These are phyloP conservation scores for Tolypocladium ophioglossoides DNA, from an alignment of 2,329 filamentous ascomycete species.

Conservation along the genomic window DNA sequence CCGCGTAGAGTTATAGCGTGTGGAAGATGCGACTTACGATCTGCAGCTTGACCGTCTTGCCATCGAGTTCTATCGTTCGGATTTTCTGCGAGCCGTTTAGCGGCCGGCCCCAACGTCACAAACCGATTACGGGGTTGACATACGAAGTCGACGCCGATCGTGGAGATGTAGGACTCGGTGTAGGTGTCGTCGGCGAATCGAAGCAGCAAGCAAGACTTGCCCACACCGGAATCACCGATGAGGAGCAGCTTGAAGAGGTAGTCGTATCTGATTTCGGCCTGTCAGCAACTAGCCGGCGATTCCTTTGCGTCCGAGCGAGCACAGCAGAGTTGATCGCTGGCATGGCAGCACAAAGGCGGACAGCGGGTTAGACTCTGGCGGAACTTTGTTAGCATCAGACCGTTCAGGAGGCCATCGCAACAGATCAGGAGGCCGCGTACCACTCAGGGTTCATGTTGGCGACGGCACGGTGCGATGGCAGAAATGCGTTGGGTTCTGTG, in stretches of 20 bases:
- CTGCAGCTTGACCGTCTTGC: slow-evolving; percentile 99
- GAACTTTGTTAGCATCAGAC: slow-evolving; percentile 12
- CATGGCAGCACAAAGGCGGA: neutral
- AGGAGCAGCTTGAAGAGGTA: slow-evolving; percentile 99
- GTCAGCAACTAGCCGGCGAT: slow-evolving; percentile 9
- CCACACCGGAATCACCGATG: slow-evolving; percentile 99
- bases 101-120: neutral
- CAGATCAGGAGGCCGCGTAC: slow-evolving; percentile 44
- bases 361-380: slow-evolving; percentile 12
- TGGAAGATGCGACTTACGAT: slow-evolving; percentile 56
- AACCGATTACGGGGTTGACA: slow-evolving; percentile 24
- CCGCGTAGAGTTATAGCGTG: neutral
- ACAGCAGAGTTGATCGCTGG: slow-evolving; percentile 1
- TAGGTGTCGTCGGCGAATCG: slow-evolving; percentile 99
- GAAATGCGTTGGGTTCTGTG: neutral
- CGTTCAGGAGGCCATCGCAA: slow-evolving; percentile 20
- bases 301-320: neutral
- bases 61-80: slow-evolving; percentile 97
- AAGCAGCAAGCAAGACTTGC: slow-evolving; percentile 97
- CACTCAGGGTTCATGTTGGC: slow-evolving; percentile 85
- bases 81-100: slow-evolving; percentile 64
- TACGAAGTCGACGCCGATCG: slow-evolving; percentile 98
- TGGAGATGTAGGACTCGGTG: slow-evolving; percentile 99
- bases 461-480: slow-evolving; percentile 6
- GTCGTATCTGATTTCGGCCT: slow-evolving; percentile 68